phyloP scores from a whole-genome alignment of 257 asterid genomes.

The Forsythia viridissima region DNA sequence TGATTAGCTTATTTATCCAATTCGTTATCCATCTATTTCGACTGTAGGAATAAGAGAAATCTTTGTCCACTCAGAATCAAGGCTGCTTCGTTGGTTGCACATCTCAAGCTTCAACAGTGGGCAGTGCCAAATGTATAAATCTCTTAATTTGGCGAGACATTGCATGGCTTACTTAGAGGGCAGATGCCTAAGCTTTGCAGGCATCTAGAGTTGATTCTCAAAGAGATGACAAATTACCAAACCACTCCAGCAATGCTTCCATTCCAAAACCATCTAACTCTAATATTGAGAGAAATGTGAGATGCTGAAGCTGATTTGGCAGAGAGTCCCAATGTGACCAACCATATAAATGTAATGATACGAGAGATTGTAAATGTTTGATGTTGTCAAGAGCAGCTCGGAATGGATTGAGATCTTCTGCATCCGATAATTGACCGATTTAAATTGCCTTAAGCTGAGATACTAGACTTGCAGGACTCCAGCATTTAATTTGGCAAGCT shows the following conservation, averaged over 20 bases:
- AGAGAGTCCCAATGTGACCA: constrained; percentile 8
- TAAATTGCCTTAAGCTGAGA: too few species aligned
- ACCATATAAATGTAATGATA: fast-evolving
- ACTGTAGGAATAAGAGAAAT: too few species aligned
- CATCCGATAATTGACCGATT: too few species aligned
- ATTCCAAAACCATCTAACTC: fast-evolving
- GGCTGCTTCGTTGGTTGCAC: background rate
- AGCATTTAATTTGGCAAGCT: constrained; percentile 16
- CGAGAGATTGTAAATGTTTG: background rate
- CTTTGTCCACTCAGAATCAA: constrained; percentile 21
- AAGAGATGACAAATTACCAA: constrained; percentile 20
- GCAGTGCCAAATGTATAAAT: background rate
- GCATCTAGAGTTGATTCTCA: fast-evolving
- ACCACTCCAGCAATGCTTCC: constrained; percentile 10
- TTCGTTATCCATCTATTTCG: too few species aligned
- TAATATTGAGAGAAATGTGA: background rate
- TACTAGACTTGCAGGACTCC: constrained; percentile 12
- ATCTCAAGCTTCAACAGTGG: background rate
- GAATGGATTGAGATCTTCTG: background rate
- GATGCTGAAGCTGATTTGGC: constrained; percentile 19
- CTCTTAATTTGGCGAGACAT: background rate
- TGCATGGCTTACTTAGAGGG: constrained; percentile 20
- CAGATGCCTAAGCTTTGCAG: constrained; percentile 8
- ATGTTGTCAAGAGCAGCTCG: constrained; percentile 5
- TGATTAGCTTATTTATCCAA: too few species aligned